Evolutionary conservation across 345 rosid genomes (phyloP).

Genomic region (Arabis hirsuta): DNA sequence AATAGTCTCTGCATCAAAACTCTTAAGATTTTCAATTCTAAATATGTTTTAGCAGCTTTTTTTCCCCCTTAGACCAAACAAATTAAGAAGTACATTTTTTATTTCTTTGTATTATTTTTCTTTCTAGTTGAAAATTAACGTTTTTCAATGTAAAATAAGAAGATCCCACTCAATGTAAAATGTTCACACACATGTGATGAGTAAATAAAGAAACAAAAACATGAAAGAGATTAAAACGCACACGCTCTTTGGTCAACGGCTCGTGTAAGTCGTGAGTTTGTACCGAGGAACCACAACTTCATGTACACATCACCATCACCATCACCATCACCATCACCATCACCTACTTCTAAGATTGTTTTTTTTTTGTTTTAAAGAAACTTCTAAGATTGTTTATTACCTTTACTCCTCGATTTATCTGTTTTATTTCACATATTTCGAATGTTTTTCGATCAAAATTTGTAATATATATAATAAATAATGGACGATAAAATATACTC

Average conservation of each 20-base stretch:
- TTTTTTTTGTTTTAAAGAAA: no score
- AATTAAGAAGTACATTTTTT: background rate
- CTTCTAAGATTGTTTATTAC: background rate
- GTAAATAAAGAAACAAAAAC: background rate
- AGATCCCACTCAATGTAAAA: conserved; percentile 16
- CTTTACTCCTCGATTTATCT: background rate
- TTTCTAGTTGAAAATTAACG: background rate
- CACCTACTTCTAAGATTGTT: background rate
- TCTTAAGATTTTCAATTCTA: background rate
- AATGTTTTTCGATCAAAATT: background rate
- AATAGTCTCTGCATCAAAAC: background rate
- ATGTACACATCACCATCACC: conserved; percentile 20
- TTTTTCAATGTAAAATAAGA: background rate
- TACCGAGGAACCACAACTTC: conserved; percentile 24
- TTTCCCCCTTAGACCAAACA: background rate
- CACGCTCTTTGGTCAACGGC: conserved; percentile 23
- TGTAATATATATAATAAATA: background rate
- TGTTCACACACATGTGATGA: conserved; percentile 27
- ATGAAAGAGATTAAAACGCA: conserved; percentile 7
- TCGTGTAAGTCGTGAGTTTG: conserved; percentile 10
- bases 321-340: conserved; percentile 27
- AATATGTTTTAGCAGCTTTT: background rate
- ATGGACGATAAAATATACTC: background rate
- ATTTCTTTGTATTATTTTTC: background rate
- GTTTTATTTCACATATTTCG: conserved; percentile 4